These are phyloP conservation scores for Talaromyces marneffei DNA, from an alignment of 2,329 filamentous ascomycete species.

Conservation along the genomic window DNA sequence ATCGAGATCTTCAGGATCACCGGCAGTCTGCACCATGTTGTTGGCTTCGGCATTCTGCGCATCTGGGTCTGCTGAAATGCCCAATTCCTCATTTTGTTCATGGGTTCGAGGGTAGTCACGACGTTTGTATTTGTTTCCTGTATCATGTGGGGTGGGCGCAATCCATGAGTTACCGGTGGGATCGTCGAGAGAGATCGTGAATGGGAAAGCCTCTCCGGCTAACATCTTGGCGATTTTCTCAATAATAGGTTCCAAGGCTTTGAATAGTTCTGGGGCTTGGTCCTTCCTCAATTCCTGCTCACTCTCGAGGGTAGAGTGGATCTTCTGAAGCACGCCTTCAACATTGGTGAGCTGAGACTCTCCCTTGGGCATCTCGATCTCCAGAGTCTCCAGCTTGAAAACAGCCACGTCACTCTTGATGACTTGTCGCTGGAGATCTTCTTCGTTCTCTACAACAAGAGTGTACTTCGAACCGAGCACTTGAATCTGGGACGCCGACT, in stretches of 20 bases:
- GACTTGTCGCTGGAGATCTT: slow-evolving; percentile 78
- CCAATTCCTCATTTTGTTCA: slow-evolving; percentile 81
- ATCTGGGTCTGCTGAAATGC: slow-evolving; percentile 54
- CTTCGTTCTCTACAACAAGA: slow-evolving; percentile 64
- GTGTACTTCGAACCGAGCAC: slow-evolving; percentile 80
- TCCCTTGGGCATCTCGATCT: slow-evolving; percentile 86
- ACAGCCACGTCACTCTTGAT: slow-evolving; percentile 85
- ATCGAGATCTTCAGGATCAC: slow-evolving; percentile 63
- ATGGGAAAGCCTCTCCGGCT: slow-evolving; percentile 71
- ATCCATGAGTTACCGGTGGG: slow-evolving; percentile 96
- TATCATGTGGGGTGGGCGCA: slow-evolving; percentile 68
- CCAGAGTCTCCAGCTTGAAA: slow-evolving; percentile 83
- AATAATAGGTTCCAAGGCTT: slow-evolving; percentile 73
- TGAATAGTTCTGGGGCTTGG: slow-evolving; percentile 68
- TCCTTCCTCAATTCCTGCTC: slow-evolving; percentile 79
- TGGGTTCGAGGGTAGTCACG: slow-evolving; percentile 74
- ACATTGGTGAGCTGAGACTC: slow-evolving; percentile 90
- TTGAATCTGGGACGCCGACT: slow-evolving; percentile 86
- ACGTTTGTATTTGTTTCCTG: slow-evolving; percentile 84
- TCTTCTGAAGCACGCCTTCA: slow-evolving; percentile 74
- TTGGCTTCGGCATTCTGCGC: slow-evolving; percentile 28
- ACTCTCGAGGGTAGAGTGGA: slow-evolving; percentile 72
- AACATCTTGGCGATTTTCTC: slow-evolving; percentile 70
- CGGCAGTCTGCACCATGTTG: slow-evolving; percentile 38
- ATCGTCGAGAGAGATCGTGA: slow-evolving; percentile 83